Conservation (phyloP, 306 rosid genomes). For the Fragaria iinumae region DNA sequence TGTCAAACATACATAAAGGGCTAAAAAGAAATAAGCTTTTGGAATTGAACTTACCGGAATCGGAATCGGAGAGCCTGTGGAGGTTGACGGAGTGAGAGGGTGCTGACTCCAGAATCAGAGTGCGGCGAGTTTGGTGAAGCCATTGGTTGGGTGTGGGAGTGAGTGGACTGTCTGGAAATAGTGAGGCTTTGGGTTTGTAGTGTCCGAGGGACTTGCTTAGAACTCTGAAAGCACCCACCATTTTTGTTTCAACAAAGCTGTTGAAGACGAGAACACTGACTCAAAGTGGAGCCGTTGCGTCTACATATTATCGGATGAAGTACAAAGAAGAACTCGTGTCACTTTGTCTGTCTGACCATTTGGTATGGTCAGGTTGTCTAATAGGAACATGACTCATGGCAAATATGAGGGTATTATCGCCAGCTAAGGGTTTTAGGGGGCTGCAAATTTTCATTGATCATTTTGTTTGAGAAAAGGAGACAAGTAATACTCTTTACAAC, state of each 20-base stretch:
- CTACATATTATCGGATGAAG: too few relatives aligned
- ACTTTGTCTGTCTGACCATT: too few relatives aligned
- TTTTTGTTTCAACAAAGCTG: neutral
- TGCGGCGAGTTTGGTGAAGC: constrained; percentile 41
- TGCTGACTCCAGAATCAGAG: constrained; percentile 55
- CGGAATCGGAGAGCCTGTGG: constrained; percentile 49
- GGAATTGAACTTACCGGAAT: constrained; percentile 52
- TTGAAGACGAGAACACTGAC: neutral
- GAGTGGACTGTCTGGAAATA: constrained; percentile 17
- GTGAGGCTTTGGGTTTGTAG: constrained; percentile 27
- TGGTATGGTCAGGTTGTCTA: too few relatives aligned
- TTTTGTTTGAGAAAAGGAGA: too few relatives aligned
- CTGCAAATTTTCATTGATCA: too few relatives aligned
- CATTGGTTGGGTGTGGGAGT: constrained; percentile 30
- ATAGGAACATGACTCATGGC: too few relatives aligned
- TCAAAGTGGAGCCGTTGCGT: too few relatives aligned
- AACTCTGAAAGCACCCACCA: constrained; percentile 42
- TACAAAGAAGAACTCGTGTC: too few relatives aligned
- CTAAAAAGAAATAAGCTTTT: neutral
- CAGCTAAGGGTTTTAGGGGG: too few relatives aligned
- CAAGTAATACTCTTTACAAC: too few relatives aligned
- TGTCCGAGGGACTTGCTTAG: constrained; percentile 34
- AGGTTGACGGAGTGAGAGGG: constrained; percentile 56
- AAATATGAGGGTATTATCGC: too few relatives aligned
- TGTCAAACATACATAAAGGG: neutral